These are phyloP conservation scores for Penicillium subrubescens DNA, from an alignment of 495 filamentous ascomycete species.

Conservation along the genomic window DNA sequence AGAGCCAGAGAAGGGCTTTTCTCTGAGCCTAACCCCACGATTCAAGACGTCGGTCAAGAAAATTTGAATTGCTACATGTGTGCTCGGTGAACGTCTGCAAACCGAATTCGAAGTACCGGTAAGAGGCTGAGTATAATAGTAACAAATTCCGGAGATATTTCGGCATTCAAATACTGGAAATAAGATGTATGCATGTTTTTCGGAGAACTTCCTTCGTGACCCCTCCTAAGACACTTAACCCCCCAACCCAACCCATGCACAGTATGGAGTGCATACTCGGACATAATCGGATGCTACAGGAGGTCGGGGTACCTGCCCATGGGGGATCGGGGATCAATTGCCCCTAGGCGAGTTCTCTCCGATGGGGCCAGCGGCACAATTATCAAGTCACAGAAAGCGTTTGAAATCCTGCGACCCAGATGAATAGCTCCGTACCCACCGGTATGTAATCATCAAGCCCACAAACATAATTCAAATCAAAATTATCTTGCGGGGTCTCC, in stretches of 20 bases:
- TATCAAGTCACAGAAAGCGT: neutral
- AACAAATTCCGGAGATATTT: neutral
- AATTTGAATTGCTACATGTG: neutral
- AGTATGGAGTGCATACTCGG: neutral
- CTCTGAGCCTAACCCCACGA: neutral
- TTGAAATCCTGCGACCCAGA: neutral
- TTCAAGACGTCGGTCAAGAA: neutral
- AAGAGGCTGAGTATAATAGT: neutral
- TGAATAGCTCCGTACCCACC: neutral
- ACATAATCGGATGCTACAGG: neutral
- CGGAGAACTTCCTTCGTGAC: neutral
- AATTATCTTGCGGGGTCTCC: slow-evolving; percentile 15
- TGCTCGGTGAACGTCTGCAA: neutral
- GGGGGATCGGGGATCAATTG: neutral
- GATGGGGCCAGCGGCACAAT: neutral
- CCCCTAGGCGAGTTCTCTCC: neutral
- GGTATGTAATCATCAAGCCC: slow-evolving; percentile 1
- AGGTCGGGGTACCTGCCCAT: neutral
- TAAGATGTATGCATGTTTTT: neutral
- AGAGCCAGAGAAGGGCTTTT: slow-evolving; percentile 1
- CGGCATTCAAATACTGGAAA: neutral
- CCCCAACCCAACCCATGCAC: neutral
- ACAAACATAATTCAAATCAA: neutral
- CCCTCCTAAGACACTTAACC: neutral
- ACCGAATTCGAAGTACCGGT: neutral